phyloP scores from a whole-genome alignment of 1,284 basidiomycete species.

The Malassezia restricta region DNA sequence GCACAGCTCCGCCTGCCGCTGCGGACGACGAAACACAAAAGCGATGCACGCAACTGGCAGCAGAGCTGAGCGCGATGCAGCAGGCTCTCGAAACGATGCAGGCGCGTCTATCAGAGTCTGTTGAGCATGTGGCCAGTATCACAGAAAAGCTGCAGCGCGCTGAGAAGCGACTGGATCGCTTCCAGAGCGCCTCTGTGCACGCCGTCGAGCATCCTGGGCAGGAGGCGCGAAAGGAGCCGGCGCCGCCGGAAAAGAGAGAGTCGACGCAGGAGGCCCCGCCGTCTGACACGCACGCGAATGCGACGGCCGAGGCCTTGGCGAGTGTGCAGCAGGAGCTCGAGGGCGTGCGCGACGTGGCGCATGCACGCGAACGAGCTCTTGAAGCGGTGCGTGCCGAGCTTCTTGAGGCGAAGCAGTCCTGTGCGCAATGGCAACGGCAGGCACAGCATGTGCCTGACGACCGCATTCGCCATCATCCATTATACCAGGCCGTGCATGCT shows the following conservation, averaged over 20 bases:
- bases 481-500: constrained; percentile 16
- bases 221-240: constrained; percentile 9
- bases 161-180: constrained; percentile 14
- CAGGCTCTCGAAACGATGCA: constrained; percentile 3
- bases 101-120: neutral
- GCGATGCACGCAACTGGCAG: constrained; percentile 16
- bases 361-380: constrained; percentile 12
- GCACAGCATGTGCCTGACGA: constrained; percentile 17
- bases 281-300: neutral
- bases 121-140: constrained; percentile 8
- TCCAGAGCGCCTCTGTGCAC: constrained; percentile 12
- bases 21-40: constrained; percentile 5
- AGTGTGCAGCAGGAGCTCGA: constrained; percentile 12
- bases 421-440: constrained; percentile 8
- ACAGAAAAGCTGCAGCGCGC: constrained; percentile 15
- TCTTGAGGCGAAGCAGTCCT: constrained; percentile 9
- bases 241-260: constrained; percentile 4
- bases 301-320: neutral
- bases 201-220: constrained; percentile 11
- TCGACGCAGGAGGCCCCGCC: neutral
- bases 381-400: constrained; percentile 18
- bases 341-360: constrained; percentile 12
- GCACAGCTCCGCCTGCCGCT: neutral
- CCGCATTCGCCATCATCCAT: constrained; percentile 8
- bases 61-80: constrained; percentile 17